Evolutionary conservation across 805 yeast genomes (phyloP), one percentile per base, ranked within the genome.

Genomic region (Clavispora carvajalis): DNA sequence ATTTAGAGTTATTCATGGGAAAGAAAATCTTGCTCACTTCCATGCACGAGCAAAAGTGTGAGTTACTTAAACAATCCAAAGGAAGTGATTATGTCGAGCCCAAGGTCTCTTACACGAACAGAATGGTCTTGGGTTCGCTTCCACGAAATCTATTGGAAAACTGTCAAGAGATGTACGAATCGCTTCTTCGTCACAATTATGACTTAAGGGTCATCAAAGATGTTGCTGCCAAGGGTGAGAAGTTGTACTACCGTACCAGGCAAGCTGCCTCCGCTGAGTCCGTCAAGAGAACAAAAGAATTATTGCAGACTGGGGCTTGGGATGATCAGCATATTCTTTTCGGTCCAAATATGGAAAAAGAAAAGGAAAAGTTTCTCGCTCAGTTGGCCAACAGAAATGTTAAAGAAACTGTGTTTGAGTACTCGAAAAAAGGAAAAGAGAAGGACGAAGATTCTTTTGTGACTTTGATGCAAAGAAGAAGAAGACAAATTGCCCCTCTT

Each of bases 391-490:
- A 85, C 50, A 73, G 96, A 57, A 60, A 69, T 33, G 69, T 79
- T 37, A 83, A 86, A 53, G 98, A 93, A 58, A 93, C 99, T 0
- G 97, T 93, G 3, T 93, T 93, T 59, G 99, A 93, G 62, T 84
- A 89, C 62, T 77, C 80, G 45, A 66, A 63, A 33, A 65, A 61
- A 41, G 70, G 68, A n/a, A 54, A 49, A 25, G 52, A 52, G 35
- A 78, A 81, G 54, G 73, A 63, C 24, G 86, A 81, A 49, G 82
- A 82, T 48, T 76, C 80, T 37, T 71, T 88, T 57, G 82, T 85
- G 29, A 82, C 82, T 39, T 71, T 93, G 57, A 93, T 93, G 99
- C 74, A 80, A 47, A 79, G 80, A 45, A 73, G 98, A 69, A 74
- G 99, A 59, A 74, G 73, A 44, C 96, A 90, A 59, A 73, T 91